Conservation (phyloP, 2,329 filamentous ascomycete species). For the Myriosclerotinia duriaeana region DNA sequence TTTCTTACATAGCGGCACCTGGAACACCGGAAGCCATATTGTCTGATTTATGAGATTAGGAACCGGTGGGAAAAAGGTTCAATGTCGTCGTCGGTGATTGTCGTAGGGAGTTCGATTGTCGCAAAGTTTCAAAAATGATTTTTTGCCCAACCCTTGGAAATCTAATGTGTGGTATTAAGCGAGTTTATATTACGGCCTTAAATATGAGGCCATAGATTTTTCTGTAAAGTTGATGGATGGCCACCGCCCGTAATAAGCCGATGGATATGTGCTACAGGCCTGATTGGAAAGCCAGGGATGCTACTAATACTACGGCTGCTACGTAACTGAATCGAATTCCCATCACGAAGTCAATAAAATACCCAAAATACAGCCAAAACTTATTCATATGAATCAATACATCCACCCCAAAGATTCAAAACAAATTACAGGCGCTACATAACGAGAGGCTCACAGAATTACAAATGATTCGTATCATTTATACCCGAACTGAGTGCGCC, state of each 20-base stretch:
- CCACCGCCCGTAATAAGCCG: not conserved
- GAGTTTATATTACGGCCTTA: constrained; percentile 14
- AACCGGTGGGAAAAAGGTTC: constrained; percentile 35
- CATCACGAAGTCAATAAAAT: not conserved
- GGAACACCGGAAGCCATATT: constrained; percentile 44
- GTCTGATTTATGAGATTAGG: constrained; percentile 35
- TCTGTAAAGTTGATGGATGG: too few relatives aligned
- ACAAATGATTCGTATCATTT: constrained; percentile 21
- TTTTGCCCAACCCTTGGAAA: constrained; percentile 7
- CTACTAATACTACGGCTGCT: not conserved
- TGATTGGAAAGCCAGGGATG: constrained; percentile 3
- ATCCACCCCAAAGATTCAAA: not conserved
- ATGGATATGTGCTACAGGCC: not conserved
- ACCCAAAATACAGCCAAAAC: not conserved
- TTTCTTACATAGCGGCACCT: constrained; percentile 43
- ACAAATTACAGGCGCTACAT: not conserved
- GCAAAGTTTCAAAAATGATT: constrained; percentile 17
- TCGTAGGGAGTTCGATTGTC: constrained; percentile 18
- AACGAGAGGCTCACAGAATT: not conserved
- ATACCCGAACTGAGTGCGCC: constrained; percentile 23
- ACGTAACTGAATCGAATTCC: constrained; percentile 13
- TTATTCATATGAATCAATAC: not conserved
- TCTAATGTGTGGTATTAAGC: constrained; percentile 23
- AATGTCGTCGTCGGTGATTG: constrained; percentile 36
- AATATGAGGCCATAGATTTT: not conserved